phyloP scores from a whole-genome alignment of 2,329 filamentous ascomycete species.

The Verticillium tricorpus region DNA sequence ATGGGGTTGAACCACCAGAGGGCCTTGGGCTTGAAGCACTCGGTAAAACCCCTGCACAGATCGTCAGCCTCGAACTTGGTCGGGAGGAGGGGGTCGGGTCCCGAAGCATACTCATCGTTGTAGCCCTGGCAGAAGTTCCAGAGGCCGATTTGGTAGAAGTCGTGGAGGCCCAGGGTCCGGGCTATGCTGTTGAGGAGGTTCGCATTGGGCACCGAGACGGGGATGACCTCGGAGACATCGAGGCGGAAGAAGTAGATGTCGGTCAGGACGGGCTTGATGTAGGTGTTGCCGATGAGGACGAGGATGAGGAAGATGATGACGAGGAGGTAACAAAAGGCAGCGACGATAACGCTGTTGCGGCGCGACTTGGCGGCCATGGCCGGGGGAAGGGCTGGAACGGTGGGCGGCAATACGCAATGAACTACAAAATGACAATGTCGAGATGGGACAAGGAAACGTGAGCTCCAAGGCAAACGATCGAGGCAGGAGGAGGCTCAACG shows the following conservation, averaged over 20 bases:
- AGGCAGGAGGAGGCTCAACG: not conserved
- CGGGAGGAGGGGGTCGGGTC: not conserved
- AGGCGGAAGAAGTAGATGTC: constrained; percentile 82
- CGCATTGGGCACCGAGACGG: constrained; percentile 65
- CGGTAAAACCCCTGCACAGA: constrained; percentile 62
- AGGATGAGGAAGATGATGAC: constrained; percentile 76
- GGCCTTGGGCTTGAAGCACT: constrained; percentile 64
- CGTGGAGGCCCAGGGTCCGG: constrained; percentile 79
- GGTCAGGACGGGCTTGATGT: constrained; percentile 55
- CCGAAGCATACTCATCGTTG: constrained; percentile 43
- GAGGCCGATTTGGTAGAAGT: constrained; percentile 89
- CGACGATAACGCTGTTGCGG: constrained; percentile 57
- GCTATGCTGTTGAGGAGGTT: constrained; percentile 82
- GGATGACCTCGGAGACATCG: constrained; percentile 77
- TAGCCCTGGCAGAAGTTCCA: constrained; percentile 95
- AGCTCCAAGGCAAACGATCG: too few species aligned
- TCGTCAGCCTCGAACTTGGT: constrained; percentile 27
- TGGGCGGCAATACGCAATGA: not conserved
- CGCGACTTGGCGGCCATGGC: constrained; percentile 30
- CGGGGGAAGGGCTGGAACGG: not conserved
- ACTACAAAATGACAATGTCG: not conserved
- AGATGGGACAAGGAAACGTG: too few species aligned
- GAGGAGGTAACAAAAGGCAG: constrained; percentile 67
- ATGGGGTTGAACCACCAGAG: constrained; percentile 93
- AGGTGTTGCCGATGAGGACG: constrained; percentile 71